Base-by-base conservation (phyloP, 1,139 yeast genomes). In the Debaryomyces nepalensis region DNA sequence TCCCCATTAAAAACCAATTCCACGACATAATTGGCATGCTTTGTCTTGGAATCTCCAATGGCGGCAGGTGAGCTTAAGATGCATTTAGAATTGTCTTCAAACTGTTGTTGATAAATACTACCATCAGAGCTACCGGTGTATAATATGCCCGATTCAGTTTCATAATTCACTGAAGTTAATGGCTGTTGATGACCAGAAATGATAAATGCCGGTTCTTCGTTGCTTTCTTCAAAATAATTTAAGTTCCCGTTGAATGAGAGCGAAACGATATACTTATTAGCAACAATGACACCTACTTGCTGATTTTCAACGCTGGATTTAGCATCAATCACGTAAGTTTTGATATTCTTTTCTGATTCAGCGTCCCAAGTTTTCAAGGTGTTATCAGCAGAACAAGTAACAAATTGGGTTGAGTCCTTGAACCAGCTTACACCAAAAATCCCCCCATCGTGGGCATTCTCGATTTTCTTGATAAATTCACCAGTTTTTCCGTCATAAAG, bases 401-500 rank as follows among this genome's bases (percentile, higher is more conserved):
- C 86, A 59, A 90, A 85, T 40, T 62, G 62, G 4, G 77, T 63
- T n/a, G 79, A 77, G 50, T 79, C 79, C 19, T 70, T 67, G 32
- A 79, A 70, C 93, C 97, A 90, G 20, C 84, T 75, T 5, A 90
- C 69, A 0, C 87, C 84, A 59, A 83, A 87, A 15, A 91, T 79
- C 33, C 97, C 95, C 33, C 96, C 96, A 5, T 79, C 78, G 53
- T 88, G 95, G 4, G 80, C 75, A 35, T 67, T 68, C 35, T 75
- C 80, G 26, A 83, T 61, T 53, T 75, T 76, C 42, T 73, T 72
- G 26, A 82, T 45, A 52, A 77, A 79, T 41, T 87, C 96, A 31
- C 98, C 98, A 8, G 89, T 79, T 55, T 84, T 84, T 26, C 97
- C 98, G 51, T 93, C 95, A 60, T 88, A 93, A 10, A 91, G 63